Evolutionary conservation across 257 asterid genomes (phyloP), one percentile per base, ranked within the genome.

Genomic region (Mentha longifolia): DNA sequence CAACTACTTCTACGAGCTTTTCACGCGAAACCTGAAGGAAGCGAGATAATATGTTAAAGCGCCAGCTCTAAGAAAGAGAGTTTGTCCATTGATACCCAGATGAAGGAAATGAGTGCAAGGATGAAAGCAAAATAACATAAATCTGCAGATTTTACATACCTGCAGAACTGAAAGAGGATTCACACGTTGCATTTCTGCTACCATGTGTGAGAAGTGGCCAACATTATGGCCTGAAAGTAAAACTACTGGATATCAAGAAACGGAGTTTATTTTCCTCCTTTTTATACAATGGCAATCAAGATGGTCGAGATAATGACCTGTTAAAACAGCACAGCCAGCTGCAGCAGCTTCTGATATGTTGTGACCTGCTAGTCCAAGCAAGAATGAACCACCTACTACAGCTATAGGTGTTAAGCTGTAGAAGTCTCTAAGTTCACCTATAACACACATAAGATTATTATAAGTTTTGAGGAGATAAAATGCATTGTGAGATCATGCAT

Each of bases 331-430:
- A 85, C 99, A 95, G 78, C 99, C 97, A 74, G 92, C 96, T 65
- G 85, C 86, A 67, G 99, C 97, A 46, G 99, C 97, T 92, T 95
- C 99, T 74, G 87, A 85, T 79, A 95, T 85, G 75, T 95, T 92
- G 75, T 95, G 99, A 69, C 99, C 99, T 65, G 87, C 67, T 71
- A 67, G 86, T 71, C 89, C 92, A 71, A 67, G 82, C 19, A 83
- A 72, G 79, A 92, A 92, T 25, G 99, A 95, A 77, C 98, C 99
- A 73, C 99, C 98, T 77, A 92, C 82, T 62, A 95, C 98, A 68
- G 99, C 95, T 79, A 95, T 74, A 71, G 96, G 97, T 19, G 88
- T 71, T 80, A 89, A 71, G 47, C 80, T 79, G 75, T 89, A 95
- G 68, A 89, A 84, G 35, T 74, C 74, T 71, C 86, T 82, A 35